Evolutionary conservation across 1,284 basidiomycete genomes (phyloP).

Genomic region (Apiotrichum sp.): DNA sequence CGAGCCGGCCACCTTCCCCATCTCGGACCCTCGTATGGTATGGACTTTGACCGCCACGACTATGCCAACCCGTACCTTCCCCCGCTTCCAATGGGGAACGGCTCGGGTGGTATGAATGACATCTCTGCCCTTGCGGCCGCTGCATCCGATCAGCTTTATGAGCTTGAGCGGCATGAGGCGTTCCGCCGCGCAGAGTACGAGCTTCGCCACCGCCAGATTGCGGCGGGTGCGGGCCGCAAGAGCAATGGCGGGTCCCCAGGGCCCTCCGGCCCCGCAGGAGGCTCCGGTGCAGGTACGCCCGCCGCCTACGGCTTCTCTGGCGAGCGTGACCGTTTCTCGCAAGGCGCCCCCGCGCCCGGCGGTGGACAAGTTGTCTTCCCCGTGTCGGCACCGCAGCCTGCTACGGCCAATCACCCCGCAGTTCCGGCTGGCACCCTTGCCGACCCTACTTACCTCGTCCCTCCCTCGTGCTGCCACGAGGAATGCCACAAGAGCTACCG

Average conservation of each 20-base stretch:
- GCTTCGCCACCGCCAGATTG: slow-evolving; percentile 56
- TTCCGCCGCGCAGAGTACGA: slow-evolving; percentile 77
- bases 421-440: slow-evolving; percentile 47
- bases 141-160: slow-evolving; percentile 77
- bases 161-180: slow-evolving; percentile 77
- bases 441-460: slow-evolving; percentile 47
- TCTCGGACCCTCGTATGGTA: slow-evolving; percentile 41
- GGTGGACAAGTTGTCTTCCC: slow-evolving; percentile 45
- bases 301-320: slow-evolving; percentile 34
- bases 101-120: slow-evolving; percentile 41
- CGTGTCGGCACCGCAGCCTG: slow-evolving; percentile 44
- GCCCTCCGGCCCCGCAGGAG: slow-evolving; percentile 1
- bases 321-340: slow-evolving; percentile 36
- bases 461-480: slow-evolving; percentile 50
- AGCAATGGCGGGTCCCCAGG: slow-evolving; percentile 63
- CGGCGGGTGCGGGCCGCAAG: slow-evolving; percentile 42
- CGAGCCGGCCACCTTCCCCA: slow-evolving; percentile 31
- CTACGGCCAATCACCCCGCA: slow-evolving; percentile 41
- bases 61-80: slow-evolving; percentile 35
- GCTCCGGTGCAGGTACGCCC: neutral
- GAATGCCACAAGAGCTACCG: slow-evolving; percentile 52
- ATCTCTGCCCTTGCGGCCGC: slow-evolving; percentile 65
- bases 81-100: slow-evolving; percentile 25
- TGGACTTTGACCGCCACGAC: slow-evolving; percentile 41
- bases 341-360: slow-evolving; percentile 31